These are phyloP conservation scores for Populus ilicifolia DNA, from an alignment of 345 rosid genomes.

Conservation along the genomic window DNA sequence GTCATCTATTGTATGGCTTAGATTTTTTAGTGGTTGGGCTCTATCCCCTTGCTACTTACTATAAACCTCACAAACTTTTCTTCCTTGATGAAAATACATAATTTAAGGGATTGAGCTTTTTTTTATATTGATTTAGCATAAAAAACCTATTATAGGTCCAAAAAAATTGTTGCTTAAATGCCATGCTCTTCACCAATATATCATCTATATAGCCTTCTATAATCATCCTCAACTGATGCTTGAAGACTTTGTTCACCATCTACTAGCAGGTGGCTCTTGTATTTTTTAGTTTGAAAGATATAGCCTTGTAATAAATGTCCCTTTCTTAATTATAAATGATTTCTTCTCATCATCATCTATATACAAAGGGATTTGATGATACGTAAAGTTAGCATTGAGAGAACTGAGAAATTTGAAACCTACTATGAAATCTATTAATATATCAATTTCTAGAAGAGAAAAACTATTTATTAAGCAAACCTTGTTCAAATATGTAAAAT, in stretches of 20 bases:
- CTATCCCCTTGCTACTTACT: no score
- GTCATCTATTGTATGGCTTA: no score
- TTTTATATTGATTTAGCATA: no score
- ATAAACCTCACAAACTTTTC: no score
- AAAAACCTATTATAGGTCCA: no score
- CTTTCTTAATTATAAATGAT: background rate
- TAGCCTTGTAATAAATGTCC: background rate
- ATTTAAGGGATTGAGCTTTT: no score
- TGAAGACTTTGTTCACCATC: background rate
- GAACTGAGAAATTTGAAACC: background rate
- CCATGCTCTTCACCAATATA: background rate
- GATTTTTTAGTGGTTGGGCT: no score
- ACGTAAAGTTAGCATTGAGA: background rate
- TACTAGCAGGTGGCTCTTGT: background rate
- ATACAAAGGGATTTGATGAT: background rate
- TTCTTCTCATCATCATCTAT: background rate
- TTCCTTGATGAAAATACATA: no score
- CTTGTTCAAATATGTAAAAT: no score
- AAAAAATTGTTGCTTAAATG: background rate
- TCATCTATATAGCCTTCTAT: background rate
- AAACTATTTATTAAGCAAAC: background rate
- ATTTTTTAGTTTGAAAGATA: no score
- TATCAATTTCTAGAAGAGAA: background rate
- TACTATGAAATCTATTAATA: background rate
- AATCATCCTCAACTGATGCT: background rate